phyloP scores from a whole-genome alignment of 306 rosid genomes.

The Crataegus laevigata region DNA sequence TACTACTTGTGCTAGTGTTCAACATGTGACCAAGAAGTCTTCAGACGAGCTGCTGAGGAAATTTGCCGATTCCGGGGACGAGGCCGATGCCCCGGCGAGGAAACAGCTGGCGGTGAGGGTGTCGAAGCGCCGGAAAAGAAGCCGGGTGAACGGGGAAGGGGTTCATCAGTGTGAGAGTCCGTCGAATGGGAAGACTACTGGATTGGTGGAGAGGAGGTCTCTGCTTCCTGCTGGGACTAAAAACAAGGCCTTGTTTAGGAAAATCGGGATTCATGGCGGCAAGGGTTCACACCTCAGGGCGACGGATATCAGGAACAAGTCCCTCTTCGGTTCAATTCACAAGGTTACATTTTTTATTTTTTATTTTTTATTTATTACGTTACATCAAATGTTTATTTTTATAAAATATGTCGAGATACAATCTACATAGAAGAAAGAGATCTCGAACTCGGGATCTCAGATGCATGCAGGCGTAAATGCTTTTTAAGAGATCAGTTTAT shows the following conservation, averaged over 20 bases:
- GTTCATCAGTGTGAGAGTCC: constrained; percentile 32
- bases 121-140: constrained; percentile 29
- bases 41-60: constrained; percentile 80
- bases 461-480: neutral
- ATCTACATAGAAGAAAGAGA: too few relatives aligned
- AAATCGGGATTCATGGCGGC: constrained; percentile 30
- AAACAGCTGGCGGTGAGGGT: constrained; percentile 17
- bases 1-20: constrained; percentile 31
- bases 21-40: constrained; percentile 60
- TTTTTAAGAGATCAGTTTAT: too few relatives aligned
- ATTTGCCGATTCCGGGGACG: constrained; percentile 39
- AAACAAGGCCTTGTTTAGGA: constrained; percentile 40
- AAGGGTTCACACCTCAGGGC: constrained; percentile 37
- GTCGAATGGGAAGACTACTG: constrained; percentile 3
- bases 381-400: neutral
- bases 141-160: constrained; percentile 6
- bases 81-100: neutral
- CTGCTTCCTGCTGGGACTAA: constrained; percentile 36
- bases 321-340: constrained; percentile 53
- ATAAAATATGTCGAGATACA: too few relatives aligned
- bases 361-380: neutral
- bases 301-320: constrained; percentile 50
- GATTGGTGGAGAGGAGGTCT: constrained; percentile 50
- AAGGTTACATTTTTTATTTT: constrained; percentile 36
- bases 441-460: too few relatives aligned